Evolutionary conservation across 495 filamentous ascomycete species (phyloP), one percentile per base, ranked within the genome.

Genomic region (Lineolata rhizophorae): DNA sequence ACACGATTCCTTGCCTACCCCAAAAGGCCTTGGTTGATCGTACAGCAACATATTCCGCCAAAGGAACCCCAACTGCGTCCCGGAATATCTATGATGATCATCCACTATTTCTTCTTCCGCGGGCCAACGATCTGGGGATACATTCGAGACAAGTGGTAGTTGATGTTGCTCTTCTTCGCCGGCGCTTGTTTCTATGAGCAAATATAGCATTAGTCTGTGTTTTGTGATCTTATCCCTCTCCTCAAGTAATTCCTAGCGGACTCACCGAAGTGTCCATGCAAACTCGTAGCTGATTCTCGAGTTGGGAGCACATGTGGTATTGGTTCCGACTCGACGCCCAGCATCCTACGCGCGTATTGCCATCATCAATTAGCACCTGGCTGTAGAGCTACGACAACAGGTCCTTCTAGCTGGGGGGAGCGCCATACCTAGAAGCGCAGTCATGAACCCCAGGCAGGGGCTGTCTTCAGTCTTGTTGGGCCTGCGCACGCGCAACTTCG

Each of bases 211-310:
- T n/a, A n/a, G n/a, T 26, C 22, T 26, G 22, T 26, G 8, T 26
- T 12, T 8, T 12, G 8, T 12, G 22, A 26, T 12, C 8, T 26
- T 12, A 26, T 8, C 22, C 22, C 8, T 26, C 12, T 26, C 22
- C 8, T 26, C 22, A 13, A 27, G 29, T 30, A 12, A 22, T 13
- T 12, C 16, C 28, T 15, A 30, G 5, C 13, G 15, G 11, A 50
- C 62, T 19, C 52, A 83, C 77, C 53, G 72, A 70, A 40, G 63
- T 62, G 56, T 97, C 87, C 87, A 94, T 94, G 62, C 87, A 97
- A n/a, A 65, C 56, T 36, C 83, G 66, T 48, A 97, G 57, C 42
- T 75, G 66, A 43, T 77, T 61, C 51, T 94, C 87, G 29, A 95
- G 50, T 18, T 61, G 67, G n/a, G 62, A 64, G 45, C 87, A 97